phyloP scores from a whole-genome alignment of 2,329 filamentous ascomycete genomes.

The Sphaceloma murrayae region DNA sequence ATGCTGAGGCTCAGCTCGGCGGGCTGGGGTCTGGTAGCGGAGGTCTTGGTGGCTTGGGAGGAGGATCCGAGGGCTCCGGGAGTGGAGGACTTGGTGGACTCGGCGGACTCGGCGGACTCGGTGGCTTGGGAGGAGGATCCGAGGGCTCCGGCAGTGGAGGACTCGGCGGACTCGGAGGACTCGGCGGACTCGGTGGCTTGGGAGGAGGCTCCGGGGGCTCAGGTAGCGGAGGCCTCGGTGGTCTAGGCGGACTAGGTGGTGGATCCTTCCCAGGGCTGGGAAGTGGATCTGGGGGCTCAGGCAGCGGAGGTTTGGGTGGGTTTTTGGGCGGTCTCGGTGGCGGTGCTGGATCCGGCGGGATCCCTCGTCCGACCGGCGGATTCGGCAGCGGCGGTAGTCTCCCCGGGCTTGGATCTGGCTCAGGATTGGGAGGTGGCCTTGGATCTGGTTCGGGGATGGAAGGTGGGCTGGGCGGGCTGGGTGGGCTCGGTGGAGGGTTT shows the following conservation, averaged over 20 bases:
- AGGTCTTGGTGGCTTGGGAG: background rate
- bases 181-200: background rate
- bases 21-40: background rate
- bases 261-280: background rate
- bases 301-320: background rate
- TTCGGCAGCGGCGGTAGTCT: slow-evolving; percentile 3
- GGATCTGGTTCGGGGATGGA: background rate
- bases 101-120: background rate
- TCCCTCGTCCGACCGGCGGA: background rate
- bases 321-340: background rate
- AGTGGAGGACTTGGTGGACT: background rate
- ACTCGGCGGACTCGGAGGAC: slow-evolving; percentile 6
- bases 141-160: background rate
- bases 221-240: background rate
- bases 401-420: slow-evolving; percentile 3
- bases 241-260: background rate
- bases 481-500: slow-evolving; percentile 1
- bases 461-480: slow-evolving; percentile 13
- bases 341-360: slow-evolving; percentile 7
- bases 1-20: slow-evolving; percentile 9
- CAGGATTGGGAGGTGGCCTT: background rate
- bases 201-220: background rate
- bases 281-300: slow-evolving; percentile 1
- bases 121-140: slow-evolving; percentile 1
- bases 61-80: background rate